A percentile compares a stretch with the other conserved stretches of the same genome.
phyloP scores from a whole-genome alignment of 768 basidiomycete genomes.

The Mycena vitilis region DNA sequence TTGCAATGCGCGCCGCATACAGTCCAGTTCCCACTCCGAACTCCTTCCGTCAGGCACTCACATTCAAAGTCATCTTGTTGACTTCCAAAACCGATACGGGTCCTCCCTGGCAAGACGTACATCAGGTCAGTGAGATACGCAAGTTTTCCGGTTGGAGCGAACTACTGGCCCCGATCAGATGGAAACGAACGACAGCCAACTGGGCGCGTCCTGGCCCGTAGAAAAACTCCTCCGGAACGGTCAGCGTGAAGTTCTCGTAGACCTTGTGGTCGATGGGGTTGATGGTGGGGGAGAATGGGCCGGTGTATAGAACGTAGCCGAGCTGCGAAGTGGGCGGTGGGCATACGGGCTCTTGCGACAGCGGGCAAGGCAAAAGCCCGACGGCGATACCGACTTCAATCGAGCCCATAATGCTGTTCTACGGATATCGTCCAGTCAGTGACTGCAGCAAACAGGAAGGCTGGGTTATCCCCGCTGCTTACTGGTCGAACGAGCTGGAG shows the following conservation, averaged over 20 bases:
- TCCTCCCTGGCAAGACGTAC: conserved; percentile 4
- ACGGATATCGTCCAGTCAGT: neutral
- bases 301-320: conserved; percentile 12
- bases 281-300: conserved; percentile 15
- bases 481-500: conserved; percentile 29
- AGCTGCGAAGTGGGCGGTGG: conserved; percentile 18
- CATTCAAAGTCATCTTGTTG: conserved; percentile 22
- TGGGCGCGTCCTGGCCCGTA: conserved; percentile 16
- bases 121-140: neutral
- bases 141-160: neutral
- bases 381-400: conserved; percentile 33
- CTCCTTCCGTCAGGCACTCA: conserved; percentile 6
- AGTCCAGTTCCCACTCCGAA: too few relatives aligned
- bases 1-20: too few relatives aligned
- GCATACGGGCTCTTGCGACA: conserved; percentile 2
- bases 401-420: conserved; percentile 27
- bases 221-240: conserved; percentile 10
- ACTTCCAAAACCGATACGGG: conserved; percentile 18
- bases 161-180: conserved; percentile 22
- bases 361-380: conserved; percentile 21
- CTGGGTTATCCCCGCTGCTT: neutral
- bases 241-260: conserved; percentile 32
- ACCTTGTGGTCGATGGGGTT: conserved; percentile 6
- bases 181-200: conserved; percentile 24
- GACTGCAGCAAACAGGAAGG: neutral